Evolutionary conservation across 139 green algal species (phyloP), one percentile per base, ranked within the genome.

Genomic region (Pycnococcus provasolii): DNA sequence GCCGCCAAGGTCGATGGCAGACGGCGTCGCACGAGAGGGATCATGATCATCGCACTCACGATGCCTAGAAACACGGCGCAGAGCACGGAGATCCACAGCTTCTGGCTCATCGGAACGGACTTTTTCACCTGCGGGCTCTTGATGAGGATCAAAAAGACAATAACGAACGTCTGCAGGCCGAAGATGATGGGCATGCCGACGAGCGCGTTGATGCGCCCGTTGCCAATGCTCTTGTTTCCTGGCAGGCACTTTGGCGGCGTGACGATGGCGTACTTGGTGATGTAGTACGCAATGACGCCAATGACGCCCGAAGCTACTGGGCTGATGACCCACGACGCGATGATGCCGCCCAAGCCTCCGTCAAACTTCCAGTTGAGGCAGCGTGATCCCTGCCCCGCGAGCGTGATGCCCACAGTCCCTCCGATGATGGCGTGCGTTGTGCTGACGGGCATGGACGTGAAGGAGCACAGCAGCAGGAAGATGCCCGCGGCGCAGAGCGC

Each of bases 391-490:
- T 8, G 9, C 5, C 54, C 9, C 26, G 54, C 15, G 54, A 13
- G 15, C 5, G 54, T 26, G 60, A 76, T 68, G 41, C 79, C 79
- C 39, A 47, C 37, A 13, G 47, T 11, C 8, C 39, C 54, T 9
- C 54, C 54, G 48, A 55, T 72, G 44, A 69, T 77, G 1, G 78
- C 74, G 67, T 84, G 78, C 0, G 78, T 84, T 15, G 78, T 83
- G 2, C 71, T 80, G 1, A 83, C 72, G 43, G 76, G 76, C 72
- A 82, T 76, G 11, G 53, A 72, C 58, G 63, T 64, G 8, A 51
- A 70, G 46, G 70, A 73, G 26, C 71, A 70, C 42, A 81, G 47
- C n/a, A 81, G 69, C 65, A 81, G 57, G 73, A 80, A 85, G 9
- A 76, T 42, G 7, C 65, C 60, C 1, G 73, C 79, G 8, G 71